These are phyloP conservation scores for Nitzschia sp. DNA, from an alignment of 108 stramenopile species.

Conservation along the genomic window DNA sequence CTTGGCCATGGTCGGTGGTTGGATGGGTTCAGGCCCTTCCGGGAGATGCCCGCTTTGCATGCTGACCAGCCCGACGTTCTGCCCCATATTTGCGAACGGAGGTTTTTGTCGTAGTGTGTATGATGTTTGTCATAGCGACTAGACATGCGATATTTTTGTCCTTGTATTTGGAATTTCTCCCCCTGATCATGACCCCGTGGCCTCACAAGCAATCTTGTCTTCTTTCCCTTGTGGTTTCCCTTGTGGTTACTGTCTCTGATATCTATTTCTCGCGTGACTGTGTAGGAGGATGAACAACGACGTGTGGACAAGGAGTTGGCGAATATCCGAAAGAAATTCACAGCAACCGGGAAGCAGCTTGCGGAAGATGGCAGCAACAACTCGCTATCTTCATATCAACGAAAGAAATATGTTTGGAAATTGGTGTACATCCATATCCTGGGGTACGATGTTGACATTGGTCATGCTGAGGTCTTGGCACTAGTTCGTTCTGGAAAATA, in stretches of 20 bases:
- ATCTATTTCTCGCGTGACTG: not conserved
- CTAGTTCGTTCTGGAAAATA: conserved; percentile 87
- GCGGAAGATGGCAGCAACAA: conserved; percentile 76
- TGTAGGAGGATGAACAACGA: conserved; percentile 80
- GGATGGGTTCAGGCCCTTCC: not conserved
- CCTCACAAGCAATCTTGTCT: not conserved
- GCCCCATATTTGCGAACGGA: not conserved
- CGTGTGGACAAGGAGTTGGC: conserved; percentile 97
- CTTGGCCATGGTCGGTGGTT: conserved; percentile 6
- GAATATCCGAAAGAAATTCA: conserved; percentile 97
- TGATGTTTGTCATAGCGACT: not conserved
- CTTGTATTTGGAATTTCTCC: not conserved
- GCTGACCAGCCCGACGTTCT: not conserved
- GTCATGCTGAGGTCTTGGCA: conserved; percentile 91
- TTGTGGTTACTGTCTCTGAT: not conserved
- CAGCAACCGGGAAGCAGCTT: conserved; percentile 67
- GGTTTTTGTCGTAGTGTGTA: not conserved
- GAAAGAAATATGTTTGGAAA: conserved; percentile 99
- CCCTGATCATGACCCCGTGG: not conserved
- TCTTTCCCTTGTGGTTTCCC: not conserved
- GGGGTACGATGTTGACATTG: conserved; percentile 99
- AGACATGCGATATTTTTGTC: not conserved
- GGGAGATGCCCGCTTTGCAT: not conserved
- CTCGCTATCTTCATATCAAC: conserved; percentile 82
- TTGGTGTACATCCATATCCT: conserved; percentile 97